Percentiles rank a stretch among this genome's conserved stretches.
Evolutionary conservation across 2,329 filamentous ascomycete species (phyloP).

Genomic region (Pseudogymnoascus sp.): DNA sequence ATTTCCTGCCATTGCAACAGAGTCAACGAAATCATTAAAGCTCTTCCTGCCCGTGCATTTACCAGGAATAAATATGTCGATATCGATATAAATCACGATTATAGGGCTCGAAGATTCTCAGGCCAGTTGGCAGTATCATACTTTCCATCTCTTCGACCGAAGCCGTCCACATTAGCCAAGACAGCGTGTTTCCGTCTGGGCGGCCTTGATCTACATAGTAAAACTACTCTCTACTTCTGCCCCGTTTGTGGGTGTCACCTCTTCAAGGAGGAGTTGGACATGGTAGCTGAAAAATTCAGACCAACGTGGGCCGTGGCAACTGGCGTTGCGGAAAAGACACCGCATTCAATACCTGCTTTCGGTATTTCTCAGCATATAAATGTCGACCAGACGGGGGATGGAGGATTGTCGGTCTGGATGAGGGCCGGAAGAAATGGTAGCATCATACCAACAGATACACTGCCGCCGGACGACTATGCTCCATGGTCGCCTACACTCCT

Average conservation of each 20-base stretch:
- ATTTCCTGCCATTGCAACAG: neutral
- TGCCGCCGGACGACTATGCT: conserved; percentile 9
- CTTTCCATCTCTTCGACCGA: neutral
- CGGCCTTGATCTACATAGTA: neutral
- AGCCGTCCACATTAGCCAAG: neutral
- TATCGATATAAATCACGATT: neutral
- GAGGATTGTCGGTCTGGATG: conserved; percentile 43
- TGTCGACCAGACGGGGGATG: conserved; percentile 44
- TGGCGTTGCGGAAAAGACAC: neutral
- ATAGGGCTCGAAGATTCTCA: neutral
- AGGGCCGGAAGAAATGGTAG: conserved; percentile 30
- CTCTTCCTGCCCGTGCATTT: neutral
- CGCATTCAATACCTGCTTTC: neutral
- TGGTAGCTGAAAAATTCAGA: neutral
- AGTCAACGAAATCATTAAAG: neutral
- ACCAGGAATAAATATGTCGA: neutral
- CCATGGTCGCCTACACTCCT: conserved; percentile 14
- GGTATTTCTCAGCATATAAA: neutral
- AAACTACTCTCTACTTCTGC: neutral
- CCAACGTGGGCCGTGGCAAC: neutral
- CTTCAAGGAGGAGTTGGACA: neutral
- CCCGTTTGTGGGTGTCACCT: neutral
- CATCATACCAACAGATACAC: conserved; percentile 17
- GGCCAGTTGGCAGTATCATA: neutral
- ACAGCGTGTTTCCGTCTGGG: neutral